These are phyloP conservation scores for Tuber brumale DNA, from an alignment of 495 filamentous ascomycete genomes.

Conservation along the genomic window DNA sequence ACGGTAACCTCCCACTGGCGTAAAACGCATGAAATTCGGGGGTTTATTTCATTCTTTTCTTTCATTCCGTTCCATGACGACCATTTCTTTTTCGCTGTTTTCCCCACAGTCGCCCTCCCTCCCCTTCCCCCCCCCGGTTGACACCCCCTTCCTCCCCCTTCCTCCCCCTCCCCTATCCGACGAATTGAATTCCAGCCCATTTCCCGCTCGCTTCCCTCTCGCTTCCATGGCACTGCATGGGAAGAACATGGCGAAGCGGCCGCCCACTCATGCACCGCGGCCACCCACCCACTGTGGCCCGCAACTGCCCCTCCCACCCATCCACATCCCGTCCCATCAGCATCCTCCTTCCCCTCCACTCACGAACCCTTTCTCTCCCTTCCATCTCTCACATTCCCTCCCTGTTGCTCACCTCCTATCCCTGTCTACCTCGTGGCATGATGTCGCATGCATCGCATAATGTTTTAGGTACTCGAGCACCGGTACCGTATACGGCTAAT, in stretches of 20 bases:
- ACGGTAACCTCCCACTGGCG: neutral
- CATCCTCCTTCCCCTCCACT: neutral
- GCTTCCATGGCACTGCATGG: constrained; percentile 2
- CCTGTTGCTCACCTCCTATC: neutral
- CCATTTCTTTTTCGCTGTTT: neutral
- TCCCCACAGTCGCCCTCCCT: neutral
- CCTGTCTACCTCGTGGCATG: constrained; percentile 1
- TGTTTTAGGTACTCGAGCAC: neutral
- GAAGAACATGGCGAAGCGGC: neutral
- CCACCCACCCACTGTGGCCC: neutral
- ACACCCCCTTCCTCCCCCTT: neutral
- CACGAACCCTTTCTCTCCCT: neutral
- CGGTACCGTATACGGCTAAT: neutral
- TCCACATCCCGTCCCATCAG: neutral
- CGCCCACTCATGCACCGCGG: neutral
- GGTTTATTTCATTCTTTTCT: neutral
- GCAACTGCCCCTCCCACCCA: neutral
- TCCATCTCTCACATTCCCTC: neutral
- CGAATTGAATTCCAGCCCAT: neutral
- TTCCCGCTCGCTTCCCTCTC: neutral
- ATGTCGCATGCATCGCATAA: neutral
- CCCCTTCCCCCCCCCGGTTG: neutral
- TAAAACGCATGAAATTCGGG: neutral
- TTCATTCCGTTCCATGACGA: neutral
- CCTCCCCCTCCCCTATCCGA: neutral